phyloP scores from a whole-genome alignment of 1,139 yeast species.

The Geotrichum fermentans region DNA sequence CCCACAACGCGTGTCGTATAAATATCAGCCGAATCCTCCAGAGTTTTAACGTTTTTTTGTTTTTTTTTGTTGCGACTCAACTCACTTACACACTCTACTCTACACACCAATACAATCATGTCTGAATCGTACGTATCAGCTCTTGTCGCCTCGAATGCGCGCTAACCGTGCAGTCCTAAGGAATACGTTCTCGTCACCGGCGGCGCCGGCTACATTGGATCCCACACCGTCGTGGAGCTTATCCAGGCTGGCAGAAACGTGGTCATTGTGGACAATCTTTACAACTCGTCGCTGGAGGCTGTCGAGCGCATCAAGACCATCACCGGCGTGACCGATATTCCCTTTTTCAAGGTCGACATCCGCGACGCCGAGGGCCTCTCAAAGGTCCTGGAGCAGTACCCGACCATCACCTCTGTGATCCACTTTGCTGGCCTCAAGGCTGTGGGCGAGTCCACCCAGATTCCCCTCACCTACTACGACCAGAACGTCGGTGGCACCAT shows the following conservation, averaged over 20 bases:
- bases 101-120: conserved; percentile 1
- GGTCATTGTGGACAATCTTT: conserved; percentile 64
- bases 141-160: neutral
- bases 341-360: conserved; percentile 59
- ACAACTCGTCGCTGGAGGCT: conserved; percentile 66
- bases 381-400: conserved; percentile 47
- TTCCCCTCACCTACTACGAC: conserved; percentile 67
- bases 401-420: conserved; percentile 55
- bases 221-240: conserved; percentile 70
- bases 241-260: conserved; percentile 62
- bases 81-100: neutral
- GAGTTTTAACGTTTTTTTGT: neutral
- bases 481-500: conserved; percentile 67
- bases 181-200: conserved; percentile 68
- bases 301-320: conserved; percentile 60
- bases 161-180: conserved; percentile 9
- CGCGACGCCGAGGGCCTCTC: conserved; percentile 48
- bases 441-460: conserved; percentile 71
- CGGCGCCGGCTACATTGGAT: conserved; percentile 85
- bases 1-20: too few species aligned
- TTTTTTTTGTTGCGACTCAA: neutral
- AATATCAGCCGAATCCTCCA: neutral
- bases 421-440: conserved; percentile 88
- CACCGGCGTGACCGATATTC: conserved; percentile 44
- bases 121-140: conserved; percentile 3